Evolutionary conservation across 768 basidiomycete species (phyloP).

Genomic region (Leccinum fibrillosum): DNA sequence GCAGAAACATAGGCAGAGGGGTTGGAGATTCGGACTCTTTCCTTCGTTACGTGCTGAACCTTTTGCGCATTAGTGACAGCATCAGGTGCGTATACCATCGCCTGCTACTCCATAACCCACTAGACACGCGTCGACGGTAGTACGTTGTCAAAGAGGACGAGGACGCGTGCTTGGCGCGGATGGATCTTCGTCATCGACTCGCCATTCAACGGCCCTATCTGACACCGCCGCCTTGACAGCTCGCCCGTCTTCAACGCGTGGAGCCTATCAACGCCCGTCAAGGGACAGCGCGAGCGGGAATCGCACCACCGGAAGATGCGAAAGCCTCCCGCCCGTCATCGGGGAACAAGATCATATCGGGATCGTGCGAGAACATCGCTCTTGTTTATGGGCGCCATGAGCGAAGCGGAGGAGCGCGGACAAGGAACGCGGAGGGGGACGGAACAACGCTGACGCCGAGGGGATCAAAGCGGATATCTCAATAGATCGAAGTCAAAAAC

Average conservation of each 20-base stretch:
- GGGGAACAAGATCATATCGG: slow-evolving; percentile 4
- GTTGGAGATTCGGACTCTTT: background rate
- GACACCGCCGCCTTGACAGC: background rate
- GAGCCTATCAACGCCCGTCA: slow-evolving; percentile 7
- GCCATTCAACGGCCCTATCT: background rate
- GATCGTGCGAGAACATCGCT: slow-evolving; percentile 12
- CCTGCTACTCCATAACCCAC: background rate
- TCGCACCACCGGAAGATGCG: slow-evolving; percentile 9
- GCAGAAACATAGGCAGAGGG: slow-evolving; percentile 2
- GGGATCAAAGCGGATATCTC: slow-evolving; percentile 5
- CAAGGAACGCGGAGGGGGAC: background rate
- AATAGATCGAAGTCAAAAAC: slow-evolving; percentile 1
- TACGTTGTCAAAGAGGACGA: slow-evolving; percentile 12
- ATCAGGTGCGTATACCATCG: background rate
- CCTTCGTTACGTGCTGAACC: background rate
- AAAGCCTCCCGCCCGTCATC: slow-evolving; percentile 5
- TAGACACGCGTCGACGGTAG: background rate
- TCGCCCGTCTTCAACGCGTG: slow-evolving; percentile 6
- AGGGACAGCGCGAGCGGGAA: slow-evolving; percentile 8
- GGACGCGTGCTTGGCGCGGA: slow-evolving; percentile 4
- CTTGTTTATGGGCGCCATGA: background rate
- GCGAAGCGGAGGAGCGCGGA: slow-evolving; percentile 4
- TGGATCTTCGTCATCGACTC: background rate
- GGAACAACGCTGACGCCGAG: background rate
- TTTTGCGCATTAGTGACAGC: background rate